These are phyloP conservation scores for Monosporascus cannonballus DNA, from an alignment of 2,329 filamentous ascomycete species.

Conservation along the genomic window DNA sequence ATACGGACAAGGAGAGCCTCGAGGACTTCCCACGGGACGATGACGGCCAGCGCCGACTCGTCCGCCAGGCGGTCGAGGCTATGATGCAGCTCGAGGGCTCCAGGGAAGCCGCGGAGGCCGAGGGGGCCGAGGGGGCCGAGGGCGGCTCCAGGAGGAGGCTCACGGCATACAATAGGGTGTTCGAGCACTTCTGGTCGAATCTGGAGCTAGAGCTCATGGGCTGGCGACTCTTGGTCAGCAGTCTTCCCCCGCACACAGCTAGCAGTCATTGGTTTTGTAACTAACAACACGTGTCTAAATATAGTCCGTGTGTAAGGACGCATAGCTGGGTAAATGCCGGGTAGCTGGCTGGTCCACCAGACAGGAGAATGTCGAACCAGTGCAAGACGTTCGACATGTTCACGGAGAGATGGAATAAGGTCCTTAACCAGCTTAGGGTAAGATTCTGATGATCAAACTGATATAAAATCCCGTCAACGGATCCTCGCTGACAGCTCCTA, in stretches of 20 bases:
- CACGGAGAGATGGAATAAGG: neutral
- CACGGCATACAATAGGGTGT: neutral
- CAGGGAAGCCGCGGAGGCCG: neutral
- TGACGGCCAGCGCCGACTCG: neutral
- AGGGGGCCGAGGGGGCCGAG: neutral
- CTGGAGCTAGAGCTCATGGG: neutral
- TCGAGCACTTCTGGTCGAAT: neutral
- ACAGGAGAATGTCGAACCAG: neutral
- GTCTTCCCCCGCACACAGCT: neutral
- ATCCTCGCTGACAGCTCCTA: too few species aligned
- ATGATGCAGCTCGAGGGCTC: neutral
- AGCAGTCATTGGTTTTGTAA: neutral
- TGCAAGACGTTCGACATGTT: neutral
- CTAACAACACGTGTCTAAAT: neutral
- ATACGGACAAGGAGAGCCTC: neutral
- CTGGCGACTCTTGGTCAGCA: neutral
- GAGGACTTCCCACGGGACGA: neutral
- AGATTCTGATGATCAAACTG: neutral
- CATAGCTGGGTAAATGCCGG: neutral
- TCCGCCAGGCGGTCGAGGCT: neutral
- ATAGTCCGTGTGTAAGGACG: neutral
- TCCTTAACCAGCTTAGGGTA: neutral
- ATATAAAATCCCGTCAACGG: neutral
- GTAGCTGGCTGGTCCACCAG: neutral
- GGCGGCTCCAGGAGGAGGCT: too few species aligned